Evolutionary conservation across 768 basidiomycete species (phyloP).

Genomic region (Phlegmacium glaucopus): DNA sequence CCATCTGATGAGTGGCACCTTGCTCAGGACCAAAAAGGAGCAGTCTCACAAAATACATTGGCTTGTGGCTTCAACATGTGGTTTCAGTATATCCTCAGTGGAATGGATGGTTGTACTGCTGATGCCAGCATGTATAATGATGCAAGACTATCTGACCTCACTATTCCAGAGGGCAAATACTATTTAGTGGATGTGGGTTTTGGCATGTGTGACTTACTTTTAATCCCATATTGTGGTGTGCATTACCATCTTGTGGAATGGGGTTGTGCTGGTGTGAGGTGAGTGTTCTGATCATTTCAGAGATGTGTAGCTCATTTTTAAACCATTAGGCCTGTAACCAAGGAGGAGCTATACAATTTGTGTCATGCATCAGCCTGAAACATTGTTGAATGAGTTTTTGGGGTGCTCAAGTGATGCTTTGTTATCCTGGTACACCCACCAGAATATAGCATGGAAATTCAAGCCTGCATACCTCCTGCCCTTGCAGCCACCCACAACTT

Average conservation of each 20-base stretch:
- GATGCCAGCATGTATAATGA: slow-evolving; percentile 31
- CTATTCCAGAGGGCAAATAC: slow-evolving; percentile 28
- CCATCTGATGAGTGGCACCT: slow-evolving; percentile 11
- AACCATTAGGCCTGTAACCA: slow-evolving; percentile 25
- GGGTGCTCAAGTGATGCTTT: slow-evolving; percentile 28
- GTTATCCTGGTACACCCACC: slow-evolving; percentile 14
- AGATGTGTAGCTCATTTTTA: slow-evolving; percentile 3
- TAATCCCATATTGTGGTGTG: slow-evolving; percentile 34
- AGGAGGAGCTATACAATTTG: slow-evolving; percentile 40
- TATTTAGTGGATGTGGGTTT: slow-evolving; percentile 24
- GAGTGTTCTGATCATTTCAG: slow-evolving; percentile 1
- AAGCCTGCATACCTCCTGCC: slow-evolving; percentile 18
- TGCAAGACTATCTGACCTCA: slow-evolving; percentile 23
- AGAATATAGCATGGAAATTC: slow-evolving; percentile 14
- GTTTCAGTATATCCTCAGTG: slow-evolving; percentile 35
- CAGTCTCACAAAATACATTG: slow-evolving; percentile 34
- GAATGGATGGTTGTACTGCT: slow-evolving; percentile 38
- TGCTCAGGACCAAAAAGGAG: slow-evolving; percentile 12
- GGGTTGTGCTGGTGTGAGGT: slow-evolving; percentile 21
- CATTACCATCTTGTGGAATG: slow-evolving; percentile 37
- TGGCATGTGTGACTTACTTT: slow-evolving; percentile 30
- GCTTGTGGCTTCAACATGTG: slow-evolving; percentile 30
- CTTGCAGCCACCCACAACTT: slow-evolving; percentile 22
- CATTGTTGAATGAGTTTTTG: slow-evolving; percentile 37
- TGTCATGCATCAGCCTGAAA: slow-evolving; percentile 35